Evolutionary conservation across 179 eudicot genomes (phyloP).

Genomic region (Amaranthus tricolor): DNA sequence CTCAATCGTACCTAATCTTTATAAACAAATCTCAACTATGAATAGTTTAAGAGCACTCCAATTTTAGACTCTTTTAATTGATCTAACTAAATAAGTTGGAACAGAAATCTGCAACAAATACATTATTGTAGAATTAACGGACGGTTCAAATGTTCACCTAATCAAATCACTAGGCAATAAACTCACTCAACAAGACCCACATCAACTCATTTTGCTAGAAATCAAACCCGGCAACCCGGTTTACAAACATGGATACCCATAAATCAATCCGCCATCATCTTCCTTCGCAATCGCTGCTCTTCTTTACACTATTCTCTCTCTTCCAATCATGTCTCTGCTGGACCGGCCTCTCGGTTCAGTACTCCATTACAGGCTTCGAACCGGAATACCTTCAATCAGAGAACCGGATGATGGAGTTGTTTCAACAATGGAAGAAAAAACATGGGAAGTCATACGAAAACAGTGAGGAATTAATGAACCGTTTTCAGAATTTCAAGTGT

Average conservation of each 20-base stretch:
- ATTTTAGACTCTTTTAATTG: no score
- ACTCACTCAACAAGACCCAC: not conserved
- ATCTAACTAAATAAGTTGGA: no score
- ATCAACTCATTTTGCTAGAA: not conserved
- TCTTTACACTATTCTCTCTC: constrained; percentile 29
- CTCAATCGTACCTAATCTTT: no score
- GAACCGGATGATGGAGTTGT: constrained; percentile 42
- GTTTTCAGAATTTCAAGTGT: constrained; percentile 42
- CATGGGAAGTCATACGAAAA: constrained; percentile 40
- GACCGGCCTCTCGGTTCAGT: constrained; percentile 35
- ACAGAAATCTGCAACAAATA: no score
- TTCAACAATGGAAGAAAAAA: constrained; percentile 52
- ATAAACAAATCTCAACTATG: no score
- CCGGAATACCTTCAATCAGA: constrained; percentile 32
- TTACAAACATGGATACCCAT: constrained; percentile 23
- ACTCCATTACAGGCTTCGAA: constrained; percentile 37
- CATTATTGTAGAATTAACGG: no score
- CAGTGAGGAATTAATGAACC: constrained; percentile 35
- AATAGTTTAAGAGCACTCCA: no score
- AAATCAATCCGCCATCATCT: constrained; percentile 19
- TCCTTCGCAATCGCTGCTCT: not conserved
- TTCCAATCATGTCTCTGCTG: constrained; percentile 30
- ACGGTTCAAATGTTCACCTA: not conserved
- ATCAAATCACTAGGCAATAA: not conserved
- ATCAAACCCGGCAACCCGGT: not conserved